Percentiles rank a stretch among this genome's conserved stretches.
These are phyloP conservation scores for Pseudoperonospora humuli DNA, from an alignment of 352 stramenopile species.

Conservation along the genomic window DNA sequence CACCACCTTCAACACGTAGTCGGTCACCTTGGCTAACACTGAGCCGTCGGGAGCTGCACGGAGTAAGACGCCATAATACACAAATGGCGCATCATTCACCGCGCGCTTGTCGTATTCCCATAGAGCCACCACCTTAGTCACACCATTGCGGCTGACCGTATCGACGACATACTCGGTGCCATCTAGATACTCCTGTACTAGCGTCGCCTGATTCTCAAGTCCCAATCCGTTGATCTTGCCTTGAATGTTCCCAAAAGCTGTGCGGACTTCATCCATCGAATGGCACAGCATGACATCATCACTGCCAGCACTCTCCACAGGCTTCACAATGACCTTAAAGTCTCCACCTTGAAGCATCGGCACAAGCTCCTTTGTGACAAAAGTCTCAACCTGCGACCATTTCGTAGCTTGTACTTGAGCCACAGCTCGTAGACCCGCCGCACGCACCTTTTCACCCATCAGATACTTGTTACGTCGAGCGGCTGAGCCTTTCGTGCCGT, in stretches of 20 bases:
- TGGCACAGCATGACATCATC: constrained; percentile 92
- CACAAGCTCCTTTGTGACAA: constrained; percentile 64
- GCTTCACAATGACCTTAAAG: constrained; percentile 89
- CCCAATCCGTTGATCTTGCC: constrained; percentile 86
- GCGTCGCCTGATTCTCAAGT: constrained; percentile 81
- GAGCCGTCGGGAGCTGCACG: constrained; percentile 37
- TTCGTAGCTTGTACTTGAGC: constrained; percentile 64
- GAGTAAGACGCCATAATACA: constrained; percentile 89
- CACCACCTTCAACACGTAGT: constrained; percentile 68
- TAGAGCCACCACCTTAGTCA: constrained; percentile 92
- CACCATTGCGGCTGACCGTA: constrained; percentile 88
- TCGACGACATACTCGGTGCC: constrained; percentile 97
- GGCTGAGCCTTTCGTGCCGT: constrained; percentile 70
- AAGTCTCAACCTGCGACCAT: constrained; percentile 72
- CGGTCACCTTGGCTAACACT: constrained; percentile 36
- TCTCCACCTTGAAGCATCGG: constrained; percentile 21
- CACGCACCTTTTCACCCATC: constrained; percentile 81
- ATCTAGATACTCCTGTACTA: constrained; percentile 93
- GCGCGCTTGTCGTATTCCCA: constrained; percentile 97
- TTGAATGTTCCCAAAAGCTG: constrained; percentile 88
- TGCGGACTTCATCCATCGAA: constrained; percentile 84
- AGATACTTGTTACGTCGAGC: constrained; percentile 87
- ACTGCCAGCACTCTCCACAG: constrained; percentile 87
- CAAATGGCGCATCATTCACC: constrained; percentile 89
- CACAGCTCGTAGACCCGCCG: constrained; percentile 65